These are phyloP conservation scores for Wickerhamomyces rabaulensis DNA, from an alignment of 805 yeast species.

Conservation along the genomic window DNA sequence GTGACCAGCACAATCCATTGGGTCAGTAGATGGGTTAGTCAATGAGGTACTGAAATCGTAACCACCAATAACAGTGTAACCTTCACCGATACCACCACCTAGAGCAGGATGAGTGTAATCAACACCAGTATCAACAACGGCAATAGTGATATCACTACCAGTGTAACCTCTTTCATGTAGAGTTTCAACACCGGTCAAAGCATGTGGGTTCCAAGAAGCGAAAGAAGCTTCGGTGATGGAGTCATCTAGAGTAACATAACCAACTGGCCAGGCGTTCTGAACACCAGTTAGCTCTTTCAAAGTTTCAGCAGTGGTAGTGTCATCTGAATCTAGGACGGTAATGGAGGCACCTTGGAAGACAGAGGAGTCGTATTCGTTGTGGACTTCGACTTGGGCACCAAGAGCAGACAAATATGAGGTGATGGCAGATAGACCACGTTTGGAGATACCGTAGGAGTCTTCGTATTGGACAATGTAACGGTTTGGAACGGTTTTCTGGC, in stretches of 20 bases:
- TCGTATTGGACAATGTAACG: slow-evolving; percentile 6
- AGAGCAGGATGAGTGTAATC: slow-evolving; percentile 6
- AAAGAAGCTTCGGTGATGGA: background rate
- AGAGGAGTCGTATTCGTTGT: background rate
- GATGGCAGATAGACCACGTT: background rate
- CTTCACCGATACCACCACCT: slow-evolving; percentile 10
- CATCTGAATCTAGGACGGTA: background rate
- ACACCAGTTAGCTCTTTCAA: background rate
- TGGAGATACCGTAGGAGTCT: slow-evolving; percentile 1
- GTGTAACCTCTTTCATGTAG: slow-evolving; percentile 3
- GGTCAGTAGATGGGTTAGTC: slow-evolving; percentile 7
- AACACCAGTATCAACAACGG: slow-evolving; percentile 10
- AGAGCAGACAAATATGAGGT: background rate
- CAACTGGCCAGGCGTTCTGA: background rate
- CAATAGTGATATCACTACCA: slow-evolving; percentile 7
- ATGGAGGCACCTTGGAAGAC: slow-evolving; percentile 1
- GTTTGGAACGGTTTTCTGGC: slow-evolving; percentile 6
- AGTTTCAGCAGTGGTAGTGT: background rate
- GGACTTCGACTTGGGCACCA: background rate
- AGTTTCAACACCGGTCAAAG: slow-evolving; percentile 5
- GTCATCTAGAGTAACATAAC: background rate
- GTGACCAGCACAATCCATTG: slow-evolving; percentile 16
- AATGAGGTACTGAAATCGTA: slow-evolving; percentile 8
- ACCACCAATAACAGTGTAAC: slow-evolving; percentile 11
- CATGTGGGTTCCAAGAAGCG: slow-evolving; percentile 6